Percentiles rank a stretch among this genome's conserved stretches.
Conservation (phyloP, 1,284 basidiomycete genomes). For the Irpex rosettiformis region DNA sequence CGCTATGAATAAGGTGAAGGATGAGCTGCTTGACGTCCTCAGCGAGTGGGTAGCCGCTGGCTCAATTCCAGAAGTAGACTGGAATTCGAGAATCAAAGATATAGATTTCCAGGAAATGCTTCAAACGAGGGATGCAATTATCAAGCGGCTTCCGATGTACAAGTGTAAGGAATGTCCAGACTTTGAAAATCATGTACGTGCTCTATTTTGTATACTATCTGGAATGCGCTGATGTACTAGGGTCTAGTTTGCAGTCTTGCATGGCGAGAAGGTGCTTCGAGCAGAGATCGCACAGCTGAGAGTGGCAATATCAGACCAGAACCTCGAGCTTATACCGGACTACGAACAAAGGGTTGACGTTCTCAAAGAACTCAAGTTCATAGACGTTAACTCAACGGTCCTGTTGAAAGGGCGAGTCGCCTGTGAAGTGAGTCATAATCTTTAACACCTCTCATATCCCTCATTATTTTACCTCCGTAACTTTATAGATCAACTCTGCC, state of each 20-base stretch:
- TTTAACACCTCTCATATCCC: neutral
- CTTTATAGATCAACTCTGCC: constrained; percentile 87
- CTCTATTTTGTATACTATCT: constrained; percentile 1
- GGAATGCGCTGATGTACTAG: neutral
- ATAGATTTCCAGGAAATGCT: constrained; percentile 92
- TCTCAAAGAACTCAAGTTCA: constrained; percentile 88
- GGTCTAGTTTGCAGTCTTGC: constrained; percentile 68
- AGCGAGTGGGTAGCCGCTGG: constrained; percentile 49
- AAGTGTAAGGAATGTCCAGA: constrained; percentile 57
- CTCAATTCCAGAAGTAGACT: constrained; percentile 75
- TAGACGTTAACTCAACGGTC: constrained; percentile 92
- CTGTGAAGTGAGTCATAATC: constrained; percentile 72
- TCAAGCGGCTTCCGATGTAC: constrained; percentile 39
- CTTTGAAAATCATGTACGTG: constrained; percentile 68
- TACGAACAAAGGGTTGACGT: constrained; percentile 94
- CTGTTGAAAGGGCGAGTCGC: constrained; percentile 96
- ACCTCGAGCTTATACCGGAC: constrained; percentile 94
- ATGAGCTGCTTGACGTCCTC: constrained; percentile 45
- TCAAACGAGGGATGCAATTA: constrained; percentile 53
- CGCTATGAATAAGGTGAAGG: constrained; percentile 52
- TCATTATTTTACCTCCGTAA: neutral
- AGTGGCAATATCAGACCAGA: constrained; percentile 89
- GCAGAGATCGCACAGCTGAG: constrained; percentile 75
- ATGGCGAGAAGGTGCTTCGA: constrained; percentile 73
- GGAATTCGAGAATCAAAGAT: constrained; percentile 77